Conservation (phyloP, 306 rosid species). For the Begonia fuchsioides region DNA sequence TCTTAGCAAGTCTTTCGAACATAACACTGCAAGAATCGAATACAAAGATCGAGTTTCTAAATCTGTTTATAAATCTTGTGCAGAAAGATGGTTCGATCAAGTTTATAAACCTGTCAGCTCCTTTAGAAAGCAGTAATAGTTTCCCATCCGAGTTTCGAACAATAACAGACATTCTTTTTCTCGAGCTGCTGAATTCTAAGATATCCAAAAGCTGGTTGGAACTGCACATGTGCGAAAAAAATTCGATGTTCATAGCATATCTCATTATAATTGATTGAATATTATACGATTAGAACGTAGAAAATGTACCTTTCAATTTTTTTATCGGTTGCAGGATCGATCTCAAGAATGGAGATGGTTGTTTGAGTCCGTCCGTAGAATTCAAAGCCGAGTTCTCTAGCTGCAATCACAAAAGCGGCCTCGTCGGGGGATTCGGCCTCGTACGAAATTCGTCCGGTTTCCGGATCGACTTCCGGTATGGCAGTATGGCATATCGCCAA, state of each 20-base stretch:
- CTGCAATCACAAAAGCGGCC: conserved; percentile 96
- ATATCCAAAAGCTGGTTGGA: conserved; percentile 50
- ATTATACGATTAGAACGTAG: too few relatives aligned
- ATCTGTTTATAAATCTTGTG: too few relatives aligned
- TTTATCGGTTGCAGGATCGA: conserved; percentile 30
- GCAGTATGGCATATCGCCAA: conserved; percentile 91
- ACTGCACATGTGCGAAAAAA: too few relatives aligned
- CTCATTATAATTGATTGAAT: too few relatives aligned
- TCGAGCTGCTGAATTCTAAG: conserved; percentile 84
- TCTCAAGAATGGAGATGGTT: conserved; percentile 48
- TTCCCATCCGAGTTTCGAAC: conserved; percentile 57
- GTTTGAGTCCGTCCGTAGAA: conserved; percentile 66
- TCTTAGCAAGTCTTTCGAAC: conserved; percentile 73
- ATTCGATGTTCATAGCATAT: too few relatives aligned
- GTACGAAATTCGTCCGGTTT: conserved; percentile 60
- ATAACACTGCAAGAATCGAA: conserved; percentile 41
- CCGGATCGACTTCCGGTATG: conserved; percentile 81
- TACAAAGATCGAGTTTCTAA: too few relatives aligned
- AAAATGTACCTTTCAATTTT: conserved; percentile 36
- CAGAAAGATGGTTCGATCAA: too few relatives aligned
- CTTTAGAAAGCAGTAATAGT: conserved; percentile 66
- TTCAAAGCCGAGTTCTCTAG: conserved; percentile 89
- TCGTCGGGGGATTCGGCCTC: conserved; percentile 99
- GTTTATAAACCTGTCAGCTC: conserved; percentile 40
- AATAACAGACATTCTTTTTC: conserved; percentile 92